Conservation (phyloP, 345 rosid species). For the Chamaenerion angustifolium region DNA sequence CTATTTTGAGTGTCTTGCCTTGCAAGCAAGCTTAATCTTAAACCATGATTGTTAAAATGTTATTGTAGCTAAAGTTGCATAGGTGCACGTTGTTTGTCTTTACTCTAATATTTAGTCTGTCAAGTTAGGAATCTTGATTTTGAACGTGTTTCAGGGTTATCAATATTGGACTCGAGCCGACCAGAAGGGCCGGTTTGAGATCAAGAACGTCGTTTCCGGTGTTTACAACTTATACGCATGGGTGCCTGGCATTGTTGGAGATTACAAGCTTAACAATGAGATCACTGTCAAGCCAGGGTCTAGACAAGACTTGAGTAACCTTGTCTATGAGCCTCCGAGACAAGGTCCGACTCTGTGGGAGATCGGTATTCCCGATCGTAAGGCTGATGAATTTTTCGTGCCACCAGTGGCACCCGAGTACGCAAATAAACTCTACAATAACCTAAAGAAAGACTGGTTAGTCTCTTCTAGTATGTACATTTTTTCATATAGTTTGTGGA, state of each 20-base stretch:
- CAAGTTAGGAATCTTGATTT: too few species aligned
- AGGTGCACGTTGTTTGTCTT: too few species aligned
- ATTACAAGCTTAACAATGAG: conserved; percentile 10
- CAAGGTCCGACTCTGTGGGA: conserved; percentile 31
- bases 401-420: conserved; percentile 15
- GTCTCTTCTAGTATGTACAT: too few species aligned
- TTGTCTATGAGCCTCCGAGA: conserved; percentile 25
- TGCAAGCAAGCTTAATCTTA: background rate
- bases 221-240: conserved; percentile 21
- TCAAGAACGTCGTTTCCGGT: conserved; percentile 19
- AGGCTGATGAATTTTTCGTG: conserved; percentile 20
- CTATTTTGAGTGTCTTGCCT: background rate
- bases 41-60: too few species aligned
- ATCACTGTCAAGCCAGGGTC: conserved; percentile 13
- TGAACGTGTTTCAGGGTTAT: conserved; percentile 15
- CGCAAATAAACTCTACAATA: conserved; percentile 11
- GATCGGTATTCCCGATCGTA: conserved; percentile 24
- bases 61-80: too few species aligned
- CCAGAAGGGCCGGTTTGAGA: conserved; percentile 13
- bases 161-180: conserved; percentile 25
- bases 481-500: too few species aligned
- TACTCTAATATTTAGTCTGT: too few species aligned
- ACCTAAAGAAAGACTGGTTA: conserved; percentile 4
- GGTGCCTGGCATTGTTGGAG: conserved; percentile 28
- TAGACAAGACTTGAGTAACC: conserved; percentile 5